Base-by-base conservation (phyloP, 2,329 filamentous ascomycete genomes). In the Alternaria triticimaculans region DNA sequence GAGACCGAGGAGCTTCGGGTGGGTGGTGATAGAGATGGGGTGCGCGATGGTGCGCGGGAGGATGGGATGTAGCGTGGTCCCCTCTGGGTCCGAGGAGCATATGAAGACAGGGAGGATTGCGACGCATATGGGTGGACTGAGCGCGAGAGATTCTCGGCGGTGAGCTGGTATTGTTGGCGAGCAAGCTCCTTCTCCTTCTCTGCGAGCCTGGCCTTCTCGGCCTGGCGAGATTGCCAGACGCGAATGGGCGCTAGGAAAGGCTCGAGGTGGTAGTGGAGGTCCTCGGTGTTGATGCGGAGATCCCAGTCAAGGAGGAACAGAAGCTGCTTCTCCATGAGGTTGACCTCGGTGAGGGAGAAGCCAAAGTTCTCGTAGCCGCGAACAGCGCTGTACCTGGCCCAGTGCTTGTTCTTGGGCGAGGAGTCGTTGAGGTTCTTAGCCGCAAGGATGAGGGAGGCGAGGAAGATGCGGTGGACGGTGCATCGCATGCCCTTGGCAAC, bases 391-490 rank as follows among this genome's bases (percentile, higher is more conserved):
- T 98, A 99, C 75, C 90, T 91, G 69, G 96, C 94, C 96, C 96
- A 99, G 87, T 99, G 96, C 89, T 98, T 98, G 88, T 99, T 99
- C 90, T 98, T 98, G 67, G 96, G 96, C 12, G 94, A 97, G 65
- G 94, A 97, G 86, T 98, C 96, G 81, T 99, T 98, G 72, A 98
- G 88, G 81, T 97, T 97, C 89, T 99, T 99, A 73, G 96, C 95
- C 2, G 96, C 90, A 54, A 90, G 84, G 77, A 96, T 96, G 70
- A 95, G 89, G 15, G 92, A 86, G 45, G 93, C 95, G 53, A 99
- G 88, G 84, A 99, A 98, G 86, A 99, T 98, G 75, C 96, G 92
- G 85, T 99, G 96, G 50, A 95, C 93, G 23, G 96, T 98, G 86
- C 96, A 98, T 74, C 92, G 90, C 83, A 98, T 93, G 69, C 96